phyloP scores from a whole-genome alignment of 805 yeast species.

The Lipomyces kockii region DNA sequence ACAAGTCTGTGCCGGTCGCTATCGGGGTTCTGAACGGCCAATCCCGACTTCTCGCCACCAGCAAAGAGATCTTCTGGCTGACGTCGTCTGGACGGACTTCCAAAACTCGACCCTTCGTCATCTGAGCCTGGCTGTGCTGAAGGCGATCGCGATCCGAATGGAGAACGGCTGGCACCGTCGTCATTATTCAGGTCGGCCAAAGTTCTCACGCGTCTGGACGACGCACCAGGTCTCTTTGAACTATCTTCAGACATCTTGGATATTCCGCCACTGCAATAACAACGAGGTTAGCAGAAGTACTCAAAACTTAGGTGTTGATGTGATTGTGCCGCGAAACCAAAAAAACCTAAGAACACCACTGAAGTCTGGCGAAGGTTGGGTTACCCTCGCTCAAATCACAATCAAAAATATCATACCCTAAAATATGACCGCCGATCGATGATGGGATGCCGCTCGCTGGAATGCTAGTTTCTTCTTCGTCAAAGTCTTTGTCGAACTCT shows the following conservation, averaged over 20 bases:
- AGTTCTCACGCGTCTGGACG: conserved; percentile 30
- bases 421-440: conserved; percentile 1
- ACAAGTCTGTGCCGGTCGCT: conserved; percentile 41
- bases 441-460: neutral
- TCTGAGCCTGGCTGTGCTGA: conserved; percentile 28
- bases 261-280: neutral
- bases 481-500: conserved; percentile 4
- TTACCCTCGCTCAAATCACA: neutral
- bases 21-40: conserved; percentile 75
- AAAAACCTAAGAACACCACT: neutral
- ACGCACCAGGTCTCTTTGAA: conserved; percentile 29
- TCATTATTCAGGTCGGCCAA: conserved; percentile 30
- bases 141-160: conserved; percentile 9
- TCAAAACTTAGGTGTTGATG: neutral
- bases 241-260: conserved; percentile 12
- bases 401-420: neutral
- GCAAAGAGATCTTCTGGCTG: conserved; percentile 52
- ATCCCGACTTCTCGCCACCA: conserved; percentile 72
- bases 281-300: neutral
- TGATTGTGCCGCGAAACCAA: neutral
- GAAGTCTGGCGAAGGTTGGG: neutral
- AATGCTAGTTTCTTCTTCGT: neutral
- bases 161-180: conserved; percentile 15
- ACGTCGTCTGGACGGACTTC: conserved; percentile 20
- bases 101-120: conserved; percentile 39